These are phyloP conservation scores for Volutella citrinella DNA, from an alignment of 2,329 filamentous ascomycete genomes.

Conservation along the genomic window DNA sequence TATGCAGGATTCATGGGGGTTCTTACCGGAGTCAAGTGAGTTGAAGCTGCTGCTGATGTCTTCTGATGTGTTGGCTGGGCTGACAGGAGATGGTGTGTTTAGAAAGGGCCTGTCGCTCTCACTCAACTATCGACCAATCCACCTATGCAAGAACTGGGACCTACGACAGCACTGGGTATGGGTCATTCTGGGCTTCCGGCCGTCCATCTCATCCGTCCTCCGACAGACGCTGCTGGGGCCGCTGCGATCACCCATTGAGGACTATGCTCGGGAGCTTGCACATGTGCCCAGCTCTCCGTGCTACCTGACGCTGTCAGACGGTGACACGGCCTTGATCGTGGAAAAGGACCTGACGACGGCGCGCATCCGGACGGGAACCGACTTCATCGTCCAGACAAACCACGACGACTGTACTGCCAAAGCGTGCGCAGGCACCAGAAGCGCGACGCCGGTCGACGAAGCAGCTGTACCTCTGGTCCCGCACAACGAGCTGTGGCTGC, in stretches of 20 bases:
- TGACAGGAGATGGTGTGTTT: not conserved
- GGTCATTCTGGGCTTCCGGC: conserved; percentile 7
- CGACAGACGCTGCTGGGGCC: conserved; percentile 3
- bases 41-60: conserved; percentile 17
- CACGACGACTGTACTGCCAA: conserved; percentile 38
- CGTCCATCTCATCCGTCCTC: conserved; percentile 9
- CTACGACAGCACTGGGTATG: conserved; percentile 6
- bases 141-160: conserved; percentile 5
- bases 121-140: conserved; percentile 9
- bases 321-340: conserved; percentile 7
- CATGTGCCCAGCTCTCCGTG: conserved; percentile 3
- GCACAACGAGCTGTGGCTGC: conserved; percentile 9
- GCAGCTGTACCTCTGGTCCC: conserved; percentile 1
- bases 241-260: not conserved
- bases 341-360: conserved; percentile 27
- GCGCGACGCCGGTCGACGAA: too few relatives aligned
- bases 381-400: conserved; percentile 57
- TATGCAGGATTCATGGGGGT: conserved; percentile 52
- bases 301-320: conserved; percentile 9
- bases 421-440: not conserved
- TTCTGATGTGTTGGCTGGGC: not conserved
- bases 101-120: conserved; percentile 7
- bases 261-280: conserved; percentile 3
- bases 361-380: conserved; percentile 38
- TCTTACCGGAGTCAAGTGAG: conserved; percentile 46